These are phyloP conservation scores for Friedmanniomyces simplex DNA, from an alignment of 495 filamentous ascomycete genomes.

Conservation along the genomic window DNA sequence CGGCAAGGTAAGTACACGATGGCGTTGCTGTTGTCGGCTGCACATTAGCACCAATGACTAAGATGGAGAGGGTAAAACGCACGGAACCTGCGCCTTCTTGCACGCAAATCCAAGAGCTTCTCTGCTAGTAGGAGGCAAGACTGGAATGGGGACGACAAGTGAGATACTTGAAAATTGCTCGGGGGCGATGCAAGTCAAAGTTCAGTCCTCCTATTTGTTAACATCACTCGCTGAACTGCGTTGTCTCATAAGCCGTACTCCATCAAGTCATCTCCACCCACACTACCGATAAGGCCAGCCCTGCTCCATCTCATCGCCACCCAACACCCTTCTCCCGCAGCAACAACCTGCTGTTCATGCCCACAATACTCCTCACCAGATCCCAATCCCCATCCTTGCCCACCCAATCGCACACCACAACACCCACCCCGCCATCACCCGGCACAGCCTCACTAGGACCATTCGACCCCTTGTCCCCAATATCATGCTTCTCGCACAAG, in stretches of 20 bases:
- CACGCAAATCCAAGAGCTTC: too few species aligned
- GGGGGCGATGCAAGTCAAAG: too few species aligned
- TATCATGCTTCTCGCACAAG: constrained; percentile 58
- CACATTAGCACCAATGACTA: too few species aligned
- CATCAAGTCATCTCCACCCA: background rate
- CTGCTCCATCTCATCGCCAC: background rate
- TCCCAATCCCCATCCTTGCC: constrained; percentile 89
- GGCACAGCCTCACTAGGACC: constrained; percentile 31
- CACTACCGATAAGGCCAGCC: background rate
- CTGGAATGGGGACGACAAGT: too few species aligned
- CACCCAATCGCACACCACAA: constrained; percentile 91
- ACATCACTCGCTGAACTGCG: too few species aligned
- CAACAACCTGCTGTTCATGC: constrained; percentile 74
- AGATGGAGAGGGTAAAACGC: too few species aligned
- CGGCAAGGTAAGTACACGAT: too few species aligned
- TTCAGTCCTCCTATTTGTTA: too few species aligned
- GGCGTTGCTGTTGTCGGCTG: too few species aligned
- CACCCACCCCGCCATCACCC: constrained; percentile 74
- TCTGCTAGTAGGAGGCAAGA: too few species aligned
- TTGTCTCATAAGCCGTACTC: background rate
- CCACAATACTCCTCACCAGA: constrained; percentile 75
- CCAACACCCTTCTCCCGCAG: constrained; percentile 30
- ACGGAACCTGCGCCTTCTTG: too few species aligned
- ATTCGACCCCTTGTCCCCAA: constrained; percentile 26
- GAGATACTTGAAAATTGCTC: too few species aligned